Evolutionary conservation across 768 basidiomycete genomes (phyloP).

Genomic region (Steccherinum ochraceum): DNA sequence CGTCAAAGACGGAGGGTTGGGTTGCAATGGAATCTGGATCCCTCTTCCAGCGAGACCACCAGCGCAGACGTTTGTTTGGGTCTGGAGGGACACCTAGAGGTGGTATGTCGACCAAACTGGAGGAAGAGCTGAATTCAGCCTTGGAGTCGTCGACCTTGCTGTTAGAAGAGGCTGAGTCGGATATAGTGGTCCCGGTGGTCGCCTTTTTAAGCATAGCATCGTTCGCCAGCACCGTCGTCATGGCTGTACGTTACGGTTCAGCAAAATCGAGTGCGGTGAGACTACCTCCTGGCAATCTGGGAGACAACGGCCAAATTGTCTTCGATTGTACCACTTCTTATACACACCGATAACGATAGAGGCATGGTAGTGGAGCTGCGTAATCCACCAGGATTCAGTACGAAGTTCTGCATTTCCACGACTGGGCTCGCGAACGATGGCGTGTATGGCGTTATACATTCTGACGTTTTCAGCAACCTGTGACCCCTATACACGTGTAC

Average conservation of each 20-base stretch:
- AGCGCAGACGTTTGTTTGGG: neutral
- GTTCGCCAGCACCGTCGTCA: constrained; percentile 10
- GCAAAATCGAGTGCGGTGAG: constrained; percentile 4
- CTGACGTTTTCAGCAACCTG: too few species aligned
- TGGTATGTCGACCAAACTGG: constrained; percentile 7
- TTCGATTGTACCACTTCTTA: constrained; percentile 2
- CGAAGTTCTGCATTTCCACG: neutral
- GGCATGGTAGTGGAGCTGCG: too few species aligned
- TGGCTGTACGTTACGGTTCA: constrained; percentile 2
- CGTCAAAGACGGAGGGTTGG: constrained; percentile 58
- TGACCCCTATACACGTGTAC: too few species aligned
- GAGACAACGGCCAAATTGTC: too few species aligned
- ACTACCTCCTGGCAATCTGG: too few species aligned
- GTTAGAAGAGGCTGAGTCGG: constrained; percentile 9
- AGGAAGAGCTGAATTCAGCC: constrained; percentile 12
- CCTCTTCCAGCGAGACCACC: constrained; percentile 20
- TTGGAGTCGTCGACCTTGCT: constrained; percentile 12
- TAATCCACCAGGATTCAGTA: too few species aligned
- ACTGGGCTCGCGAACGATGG: constrained; percentile 7
- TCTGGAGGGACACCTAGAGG: constrained; percentile 8
- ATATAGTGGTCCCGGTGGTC: neutral
- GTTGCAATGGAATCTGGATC: constrained; percentile 53
- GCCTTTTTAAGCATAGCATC: constrained; percentile 7
- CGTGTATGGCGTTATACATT: constrained; percentile 22
- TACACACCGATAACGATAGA: neutral